Evolutionary conservation across 2,329 filamentous ascomycete species (phyloP), one percentile per base, ranked within the genome.

Genomic region (Exophiala sp.): DNA sequence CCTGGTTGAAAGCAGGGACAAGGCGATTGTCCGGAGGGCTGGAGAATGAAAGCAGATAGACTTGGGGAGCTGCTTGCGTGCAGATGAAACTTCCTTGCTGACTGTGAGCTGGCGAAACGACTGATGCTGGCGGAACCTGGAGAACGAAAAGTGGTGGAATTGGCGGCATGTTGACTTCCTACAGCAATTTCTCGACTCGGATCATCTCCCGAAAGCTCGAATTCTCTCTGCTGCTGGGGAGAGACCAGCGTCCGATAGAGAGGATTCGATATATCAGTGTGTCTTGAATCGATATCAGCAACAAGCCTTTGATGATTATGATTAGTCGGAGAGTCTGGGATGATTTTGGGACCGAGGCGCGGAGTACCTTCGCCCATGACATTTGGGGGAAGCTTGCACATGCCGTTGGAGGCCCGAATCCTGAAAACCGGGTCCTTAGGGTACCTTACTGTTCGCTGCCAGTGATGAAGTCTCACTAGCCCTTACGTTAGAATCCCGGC

Each of bases 11-110:
- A 36, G 78, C 72, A 1, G 84, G 83, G 1, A 84, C 86, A 42
- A 92, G 78, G 35, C 89, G 82, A 72, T 92, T 94, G 72, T 94
- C 89, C 1, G 85, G 83, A 1, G 86, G 83, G 8, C 84, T 86
- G 52, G 74, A 75, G 69, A 89, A 87, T 21, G 86, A 87, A 29
- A 92, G 77, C 20, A 92, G 76, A 71, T 94, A 94, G 66, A 89
- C 78, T 36, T 72, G 68, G 3, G 79, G 75, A 11, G 75, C 69
- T 1, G 86, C 84, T 50, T 80, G 73, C 9, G 85, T 85, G 75
- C 82, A 84, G 59, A 78, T 73, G 59, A 91, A 79, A 60, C 71
- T 71, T 65, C 86, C 86, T 8, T 57, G 57, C 46, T 55, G 51
- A 12, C 36, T 40, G 36, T 41, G 21, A 53, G 58, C 38, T 10